These are phyloP conservation scores for Thamnidium elegans DNA, from an alignment of 192 early-diverging fungal species.

Conservation along the genomic window DNA sequence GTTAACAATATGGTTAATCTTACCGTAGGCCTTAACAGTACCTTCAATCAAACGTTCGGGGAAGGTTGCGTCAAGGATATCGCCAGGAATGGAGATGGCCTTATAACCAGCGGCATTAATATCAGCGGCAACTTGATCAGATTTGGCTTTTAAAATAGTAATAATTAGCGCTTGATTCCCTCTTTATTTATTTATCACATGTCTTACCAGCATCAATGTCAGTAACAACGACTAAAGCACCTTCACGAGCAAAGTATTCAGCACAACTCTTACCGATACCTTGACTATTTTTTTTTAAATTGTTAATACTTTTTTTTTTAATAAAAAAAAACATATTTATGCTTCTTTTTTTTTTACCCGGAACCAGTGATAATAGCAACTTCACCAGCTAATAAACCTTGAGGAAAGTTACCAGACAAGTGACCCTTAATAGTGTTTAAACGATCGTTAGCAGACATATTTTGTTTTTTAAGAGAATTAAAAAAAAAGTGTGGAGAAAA, in stretches of 20 bases:
- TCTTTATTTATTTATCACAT: background rate
- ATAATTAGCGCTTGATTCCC: too few species aligned
- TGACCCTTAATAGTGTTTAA: constrained; percentile 37
- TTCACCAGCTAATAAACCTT: constrained; percentile 53
- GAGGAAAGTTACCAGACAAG: constrained; percentile 46
- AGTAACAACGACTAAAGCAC: constrained; percentile 91
- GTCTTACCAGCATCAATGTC: constrained; percentile 72
- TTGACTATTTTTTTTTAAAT: constrained; percentile 43
- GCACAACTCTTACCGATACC: constrained; percentile 92
- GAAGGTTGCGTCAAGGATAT: constrained; percentile 55
- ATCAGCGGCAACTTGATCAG: constrained; percentile 82
- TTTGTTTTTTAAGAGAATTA: background rate
- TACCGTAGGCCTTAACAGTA: constrained; percentile 65
- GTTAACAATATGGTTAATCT: constrained; percentile 88
- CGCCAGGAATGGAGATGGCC: constrained; percentile 77
- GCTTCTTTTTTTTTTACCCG: constrained; percentile 38
- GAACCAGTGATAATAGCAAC: constrained; percentile 66
- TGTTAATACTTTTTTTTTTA: background rate
- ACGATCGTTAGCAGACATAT: constrained; percentile 41
- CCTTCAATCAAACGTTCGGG: constrained; percentile 53
- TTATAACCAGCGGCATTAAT: constrained; percentile 76
- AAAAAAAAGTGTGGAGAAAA: constrained; percentile 12
- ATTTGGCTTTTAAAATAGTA: constrained; percentile 42
- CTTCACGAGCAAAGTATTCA: constrained; percentile 79
- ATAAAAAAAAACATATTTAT: background rate